Evolutionary conservation across 805 yeast species (phyloP), one percentile per base, ranked within the genome.

Genomic region (Nakazawaea populi): DNA sequence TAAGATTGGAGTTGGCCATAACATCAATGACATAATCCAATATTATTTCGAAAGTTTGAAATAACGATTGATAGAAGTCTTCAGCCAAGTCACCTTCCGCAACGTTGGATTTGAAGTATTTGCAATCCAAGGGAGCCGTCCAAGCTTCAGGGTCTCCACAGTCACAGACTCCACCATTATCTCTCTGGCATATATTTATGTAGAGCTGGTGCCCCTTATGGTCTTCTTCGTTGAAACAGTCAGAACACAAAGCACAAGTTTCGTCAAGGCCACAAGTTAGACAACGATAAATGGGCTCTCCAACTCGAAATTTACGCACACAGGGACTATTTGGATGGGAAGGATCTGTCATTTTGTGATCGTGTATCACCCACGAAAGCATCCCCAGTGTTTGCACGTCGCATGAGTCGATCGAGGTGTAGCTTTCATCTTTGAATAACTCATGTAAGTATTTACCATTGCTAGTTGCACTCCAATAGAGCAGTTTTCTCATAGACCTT

Each of bases 81-180:
- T 58, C 62, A 0, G 87, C 82, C 9, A 84, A 51, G 1, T 56
- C 55, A 18, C 53, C 54, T 7, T 60, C 54, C 5, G 56, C 60
- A 4, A 61, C 62, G 5, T 58, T 64, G 6, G 68, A 65, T 43
- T 62, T 53, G 39, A 65, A 67, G 45, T 73, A 61, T 18, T 72
- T 71, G 62, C 96, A 89, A 11, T 69, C 60, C 42, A 81, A 69
- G 1, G 73, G 66, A 12, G 64, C 65, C 4, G 71, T 75, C 90
- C 95, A 89, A 0, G 95, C 95, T 60, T 87, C 96, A 0, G 82
- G 79, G 60, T 89, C 96, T 4, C 96, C 96, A 64, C 96, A 89
- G 60, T 89, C 96, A 63, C 95, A 87, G 18, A 85, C 86, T 0
- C 94, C 94, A 38, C 91, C 79, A 53, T 75, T 85, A 54, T 80